A percentile compares a stretch with the other conserved stretches of the same genome.
phyloP scores from a whole-genome alignment of 225 moss, liverwort and hornwort species.

The Pseudisothecium myosuroides region DNA sequence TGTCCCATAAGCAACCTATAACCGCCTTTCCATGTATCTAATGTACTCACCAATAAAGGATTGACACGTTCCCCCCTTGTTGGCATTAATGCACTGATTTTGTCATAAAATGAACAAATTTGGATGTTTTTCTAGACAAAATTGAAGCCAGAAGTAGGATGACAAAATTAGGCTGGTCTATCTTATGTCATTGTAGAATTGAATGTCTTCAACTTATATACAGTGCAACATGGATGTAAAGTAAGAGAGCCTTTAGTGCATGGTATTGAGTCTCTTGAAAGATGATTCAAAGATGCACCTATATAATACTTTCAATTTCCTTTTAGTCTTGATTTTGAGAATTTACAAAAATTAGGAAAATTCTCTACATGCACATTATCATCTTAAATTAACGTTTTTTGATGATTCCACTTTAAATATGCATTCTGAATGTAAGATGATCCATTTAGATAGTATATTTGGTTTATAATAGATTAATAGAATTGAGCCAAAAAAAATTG shows the following conservation, averaged over 20 bases:
- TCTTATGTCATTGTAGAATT: background rate
- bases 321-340: background rate
- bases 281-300: background rate
- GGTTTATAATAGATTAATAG: background rate
- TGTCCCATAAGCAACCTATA: too few relatives aligned
- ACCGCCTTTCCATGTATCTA: too few relatives aligned
- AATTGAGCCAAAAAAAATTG: too few relatives aligned
- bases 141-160: too few relatives aligned
- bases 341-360: background rate
- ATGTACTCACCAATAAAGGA: too few relatives aligned
- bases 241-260: background rate
- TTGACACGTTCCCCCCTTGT: too few relatives aligned
- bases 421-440: background rate
- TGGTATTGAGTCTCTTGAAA: background rate
- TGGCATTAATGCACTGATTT: too few relatives aligned
- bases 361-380: rapidly evolving
- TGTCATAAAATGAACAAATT: too few relatives aligned
- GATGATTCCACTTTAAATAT: background rate
- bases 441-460: background rate
- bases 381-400: background rate
- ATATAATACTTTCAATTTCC: background rate
- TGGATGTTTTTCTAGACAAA: too few relatives aligned
- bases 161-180: too few relatives aligned
- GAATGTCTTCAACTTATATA: background rate
- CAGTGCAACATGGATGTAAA: background rate